Base-by-base conservation (phyloP, 2,329 filamentous ascomycete species). In the Apiospora kogelbergensis region DNA sequence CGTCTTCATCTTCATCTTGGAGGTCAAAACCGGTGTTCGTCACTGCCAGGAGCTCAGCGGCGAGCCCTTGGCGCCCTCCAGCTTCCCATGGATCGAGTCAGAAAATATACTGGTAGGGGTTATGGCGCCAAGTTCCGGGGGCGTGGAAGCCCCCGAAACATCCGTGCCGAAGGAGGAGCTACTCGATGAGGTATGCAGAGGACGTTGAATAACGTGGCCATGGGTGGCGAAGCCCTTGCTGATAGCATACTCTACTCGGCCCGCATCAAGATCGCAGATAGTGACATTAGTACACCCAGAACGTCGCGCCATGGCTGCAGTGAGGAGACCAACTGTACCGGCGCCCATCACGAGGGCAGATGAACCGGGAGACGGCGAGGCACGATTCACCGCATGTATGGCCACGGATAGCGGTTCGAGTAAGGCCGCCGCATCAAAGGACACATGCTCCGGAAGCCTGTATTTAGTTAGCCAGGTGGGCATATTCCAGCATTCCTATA, bases 281-380 rank as follows among this genome's bases (percentile, higher is more conserved):
- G 87, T 88, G 30, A 91, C 84, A 42, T 84, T 81, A 1, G 84
- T 84, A 70, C 88, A 90, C 33, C 88, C 89, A 13, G 88, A 86
- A 73, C 88, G 85, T 37, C 86, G 81, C 4, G 89, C 88, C 83
- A 90, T 89, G 24, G 87, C 88, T 4, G 89, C 88, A 15, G 87
- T 89, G 60, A 91, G 80, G 3, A 91, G 80, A 1, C 89, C 89
- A 40, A 91, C 85, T 1, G 89, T 86, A 20, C 89, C 89, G 13
- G 89, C 88, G 20, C 89, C 89, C n/a, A 90, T 84, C 37, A 91
- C 85, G n/a, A 91, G 79, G 4, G 87, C 86, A 1, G 84, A 86
- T 3, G 86, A 87, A 7, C 86, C 86, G 0, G 86, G 83, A 11
- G 82, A 77, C 2, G 84, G 84, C 40, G 76, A 79, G 15, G 87